These are phyloP conservation scores for Wallacemonas rigidus DNA, from an alignment of 208 protist genomes.

Conservation along the genomic window DNA sequence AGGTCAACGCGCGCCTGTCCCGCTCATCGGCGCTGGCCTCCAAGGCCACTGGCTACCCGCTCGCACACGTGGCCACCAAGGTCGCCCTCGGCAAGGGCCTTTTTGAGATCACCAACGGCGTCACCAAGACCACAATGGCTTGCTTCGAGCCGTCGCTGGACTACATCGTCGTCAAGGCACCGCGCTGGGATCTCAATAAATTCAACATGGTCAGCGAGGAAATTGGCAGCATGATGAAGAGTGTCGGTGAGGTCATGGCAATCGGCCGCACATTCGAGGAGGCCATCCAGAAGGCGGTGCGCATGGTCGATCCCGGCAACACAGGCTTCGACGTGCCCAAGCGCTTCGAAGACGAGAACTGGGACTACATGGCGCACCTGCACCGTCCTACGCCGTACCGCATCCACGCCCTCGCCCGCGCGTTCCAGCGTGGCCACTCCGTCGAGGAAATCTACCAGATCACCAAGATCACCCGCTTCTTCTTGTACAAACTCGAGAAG, in stretches of 20 bases:
- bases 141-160: conserved; percentile 98
- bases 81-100: conserved; percentile 96
- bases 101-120: conserved; percentile 91
- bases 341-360: conserved; percentile 54
- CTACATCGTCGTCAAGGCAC: conserved; percentile 97
- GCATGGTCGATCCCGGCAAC: conserved; percentile 93
- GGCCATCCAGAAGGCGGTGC: conserved; percentile 97
- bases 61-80: conserved; percentile 98
- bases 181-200: conserved; percentile 96
- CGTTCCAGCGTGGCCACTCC: conserved; percentile 75
- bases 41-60: conserved; percentile 99
- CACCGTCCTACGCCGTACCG: conserved; percentile 76
- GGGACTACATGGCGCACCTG: conserved; percentile 86
- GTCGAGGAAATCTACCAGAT: conserved; percentile 92
- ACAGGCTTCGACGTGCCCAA: conserved; percentile 86
- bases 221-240: conserved; percentile 97
- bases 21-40: conserved; percentile 96
- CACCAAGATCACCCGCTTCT: conserved; percentile 97
- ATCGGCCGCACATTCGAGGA: conserved; percentile 98
- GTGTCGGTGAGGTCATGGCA: conserved; percentile 98
- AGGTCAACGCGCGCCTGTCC: conserved; percentile 98
- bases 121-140: conserved; percentile 94
- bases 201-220: conserved; percentile 94
- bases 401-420: conserved; percentile 84
- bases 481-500: conserved; percentile 95